A percentile compares a stretch with the other conserved stretches of the same genome.
These are phyloP conservation scores for Stereocaulon alpinum DNA, from an alignment of 495 filamentous ascomycete genomes.

Conservation along the genomic window DNA sequence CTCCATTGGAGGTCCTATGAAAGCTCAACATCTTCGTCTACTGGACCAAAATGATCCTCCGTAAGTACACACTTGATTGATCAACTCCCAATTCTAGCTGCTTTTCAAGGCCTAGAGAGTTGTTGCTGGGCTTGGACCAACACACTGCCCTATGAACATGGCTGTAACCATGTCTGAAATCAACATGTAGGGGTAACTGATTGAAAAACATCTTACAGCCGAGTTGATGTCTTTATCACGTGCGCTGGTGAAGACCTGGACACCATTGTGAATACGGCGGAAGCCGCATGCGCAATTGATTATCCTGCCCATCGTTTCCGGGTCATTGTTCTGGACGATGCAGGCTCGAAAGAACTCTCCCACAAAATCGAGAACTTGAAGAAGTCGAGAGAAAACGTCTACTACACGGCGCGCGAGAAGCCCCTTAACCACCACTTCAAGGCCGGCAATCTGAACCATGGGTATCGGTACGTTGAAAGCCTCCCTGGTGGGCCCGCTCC, in stretches of 20 bases:
- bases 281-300: slow-evolving; percentile 38
- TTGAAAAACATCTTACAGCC: background rate
- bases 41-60: slow-evolving; percentile 4
- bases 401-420: slow-evolving; percentile 37
- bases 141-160: slow-evolving; percentile 18
- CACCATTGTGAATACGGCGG: slow-evolving; percentile 41
- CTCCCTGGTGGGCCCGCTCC: slow-evolving; percentile 26
- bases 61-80: background rate
- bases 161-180: slow-evolving; percentile 10
- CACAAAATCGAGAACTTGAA: slow-evolving; percentile 24
- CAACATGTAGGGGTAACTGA: slow-evolving; percentile 10
- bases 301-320: slow-evolving; percentile 40
- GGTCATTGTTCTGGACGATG: slow-evolving; percentile 44
- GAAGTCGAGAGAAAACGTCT: slow-evolving; percentile 30
- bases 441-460: slow-evolving; percentile 46
- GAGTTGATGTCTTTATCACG: slow-evolving; percentile 41
- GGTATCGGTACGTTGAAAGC: slow-evolving; percentile 25
- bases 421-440: slow-evolving; percentile 38
- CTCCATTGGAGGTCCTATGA: background rate
- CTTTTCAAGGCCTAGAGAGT: no score
- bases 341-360: slow-evolving; percentile 26
- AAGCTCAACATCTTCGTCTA: slow-evolving; percentile 7
- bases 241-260: slow-evolving; percentile 43
- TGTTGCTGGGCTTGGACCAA: background rate
- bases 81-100: background rate